Base-by-base conservation (phyloP, 805 yeast species). In the Scheffersomyces amazonensis region DNA sequence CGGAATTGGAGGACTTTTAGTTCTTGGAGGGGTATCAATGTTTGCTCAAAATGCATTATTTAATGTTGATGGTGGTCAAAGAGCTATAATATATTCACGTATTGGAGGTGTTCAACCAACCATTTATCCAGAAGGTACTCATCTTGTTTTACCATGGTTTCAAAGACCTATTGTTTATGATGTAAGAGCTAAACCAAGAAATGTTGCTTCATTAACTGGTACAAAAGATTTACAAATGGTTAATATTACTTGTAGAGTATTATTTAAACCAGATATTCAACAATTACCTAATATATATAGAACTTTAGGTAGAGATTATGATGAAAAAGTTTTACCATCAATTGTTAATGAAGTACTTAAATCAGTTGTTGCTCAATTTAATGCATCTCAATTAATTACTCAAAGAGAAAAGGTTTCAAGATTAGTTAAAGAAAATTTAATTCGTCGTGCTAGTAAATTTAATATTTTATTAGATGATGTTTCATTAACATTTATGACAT, bases 151-250 rank as follows among this genome's bases (percentile, higher is more conserved):
- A 37, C 99, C 99, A 37, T 93, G 99, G 98, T 71, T 93, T 48
- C 99, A 93, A 62, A 82, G 80, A 60, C 95, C 98, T 3, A 76
- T 93, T 35, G 69, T 88, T 13, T 93, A 77, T 62, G 99, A 93
- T 61, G 96, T 93, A 20, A 78, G 97, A 58, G 90, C 96, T n/a
- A 85, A 81, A 47, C 98, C 99, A 24, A 83, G 93, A 65, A 87
- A 85, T 50, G 90, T 93, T 54, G 81, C 95, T 31, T 84, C 98
- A 16, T 87, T 89, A 47, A 93, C 99, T 1, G 99, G 99, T 25
- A 88, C 97, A 17, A 93, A 91, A 66, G 99, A 93, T 68, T 74
- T 93, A 65, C 99, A 93, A 67, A 91, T 85, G 76, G 99, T 93
- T 25, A 82, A 95, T 8, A 71, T 93, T 59, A 93, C 98, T 3